Base-by-base conservation (phyloP, 495 filamentous ascomycete genomes). In the Talaromyces liani region DNA sequence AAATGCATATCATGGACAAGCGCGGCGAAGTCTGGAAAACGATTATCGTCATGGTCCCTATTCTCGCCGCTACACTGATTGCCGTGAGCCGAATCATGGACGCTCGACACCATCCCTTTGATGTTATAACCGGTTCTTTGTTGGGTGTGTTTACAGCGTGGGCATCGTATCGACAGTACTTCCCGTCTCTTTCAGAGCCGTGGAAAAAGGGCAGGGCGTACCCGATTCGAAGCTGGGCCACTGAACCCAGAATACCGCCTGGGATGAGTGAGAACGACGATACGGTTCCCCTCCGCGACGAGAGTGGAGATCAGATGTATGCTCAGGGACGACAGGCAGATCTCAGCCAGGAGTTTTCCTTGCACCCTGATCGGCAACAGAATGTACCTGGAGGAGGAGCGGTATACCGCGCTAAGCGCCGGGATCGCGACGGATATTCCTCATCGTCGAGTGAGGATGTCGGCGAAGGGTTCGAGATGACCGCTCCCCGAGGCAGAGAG, bases 71-170 rank as follows among this genome's bases (percentile, higher is more conserved):
- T 8, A 79, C 81, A 9, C 75, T 85, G 3, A 77, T 86, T 41
- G 82, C 83, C 6, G 80, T 82, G 33, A 77, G 75, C 34, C 81
- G 84, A 25, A 85, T 85, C 58, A 85, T 91, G 80, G 92, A 96
- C 70, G 91, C 89, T 69, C 82, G 91, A 8, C 92, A 96, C 67
- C 91, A 95, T 74, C 90, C 88, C 12, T 95, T 96, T 74, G 92
- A 96, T 64, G 92, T 95, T 51, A 79, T 96, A 24, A 90, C 88
- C 27, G 91, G 91, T 6, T 87, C 82, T 22, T 68, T 89, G 2
- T 84, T 93, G 54, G 90, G 90, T 3, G 67, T 79, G 20, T 59
- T 71, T 51, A 76, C 77, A 60, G 83, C 80, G 54, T 78, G 70
- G 60, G 67, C 79, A 59, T 72, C 82, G 10, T 85, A 84, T 65